Conservation (phyloP, 768 basidiomycete species). For the Lactarius pseudohatsudake region DNA sequence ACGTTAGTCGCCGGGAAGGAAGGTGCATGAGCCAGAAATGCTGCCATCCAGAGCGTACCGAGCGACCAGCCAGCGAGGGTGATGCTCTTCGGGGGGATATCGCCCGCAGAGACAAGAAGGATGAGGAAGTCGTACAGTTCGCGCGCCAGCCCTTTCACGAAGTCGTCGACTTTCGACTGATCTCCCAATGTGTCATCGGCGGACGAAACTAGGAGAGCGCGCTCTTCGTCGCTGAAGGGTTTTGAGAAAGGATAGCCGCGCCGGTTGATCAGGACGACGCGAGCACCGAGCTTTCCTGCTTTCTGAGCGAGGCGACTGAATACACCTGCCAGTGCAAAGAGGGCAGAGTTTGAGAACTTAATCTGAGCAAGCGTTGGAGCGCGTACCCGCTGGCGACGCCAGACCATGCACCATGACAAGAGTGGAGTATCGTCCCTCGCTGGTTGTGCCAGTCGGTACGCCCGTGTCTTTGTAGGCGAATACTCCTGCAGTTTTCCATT, state of each 20-base stretch:
- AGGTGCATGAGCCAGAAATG: background rate
- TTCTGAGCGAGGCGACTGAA: background rate
- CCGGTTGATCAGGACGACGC: background rate
- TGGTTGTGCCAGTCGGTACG: background rate
- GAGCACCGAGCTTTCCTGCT: background rate
- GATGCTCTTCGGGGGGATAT: background rate
- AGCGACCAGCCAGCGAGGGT: conserved; percentile 2
- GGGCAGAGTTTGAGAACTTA: background rate
- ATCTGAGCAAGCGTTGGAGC: background rate
- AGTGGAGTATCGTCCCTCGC: background rate
- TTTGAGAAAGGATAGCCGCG: background rate
- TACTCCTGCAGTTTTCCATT: background rate
- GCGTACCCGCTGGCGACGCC: background rate
- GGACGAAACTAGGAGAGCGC: background rate
- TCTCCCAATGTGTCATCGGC: background rate
- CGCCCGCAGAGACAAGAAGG: background rate
- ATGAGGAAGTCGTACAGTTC: conserved; percentile 2
- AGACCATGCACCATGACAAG: conserved; percentile 5
- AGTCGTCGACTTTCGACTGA: background rate
- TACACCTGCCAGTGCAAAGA: background rate
- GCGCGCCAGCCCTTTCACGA: background rate
- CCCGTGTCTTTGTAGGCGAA: background rate
- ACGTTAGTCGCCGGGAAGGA: background rate
- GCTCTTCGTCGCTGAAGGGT: conserved; percentile 2
- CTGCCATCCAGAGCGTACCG: background rate